Evolutionary conservation across 495 filamentous ascomycete genomes (phyloP).

Genomic region (Cercophora samala): DNA sequence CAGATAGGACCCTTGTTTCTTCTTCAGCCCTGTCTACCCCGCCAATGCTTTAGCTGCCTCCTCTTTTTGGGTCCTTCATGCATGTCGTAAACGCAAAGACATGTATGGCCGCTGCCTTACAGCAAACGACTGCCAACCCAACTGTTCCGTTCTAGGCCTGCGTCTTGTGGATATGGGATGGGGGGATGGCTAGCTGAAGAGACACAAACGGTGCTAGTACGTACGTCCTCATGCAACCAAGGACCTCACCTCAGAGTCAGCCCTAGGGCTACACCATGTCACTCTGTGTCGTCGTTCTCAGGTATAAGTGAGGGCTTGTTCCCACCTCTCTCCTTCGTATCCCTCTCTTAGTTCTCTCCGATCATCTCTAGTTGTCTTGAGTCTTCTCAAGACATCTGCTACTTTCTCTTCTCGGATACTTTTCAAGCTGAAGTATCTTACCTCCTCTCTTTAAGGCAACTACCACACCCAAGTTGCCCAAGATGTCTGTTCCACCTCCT

Average conservation of each 20-base stretch:
- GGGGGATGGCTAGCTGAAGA: neutral
- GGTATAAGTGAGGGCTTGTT: conserved; percentile 4
- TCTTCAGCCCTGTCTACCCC: neutral
- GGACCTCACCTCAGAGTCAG: neutral
- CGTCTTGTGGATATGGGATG: neutral
- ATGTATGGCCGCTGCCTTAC: too few species aligned
- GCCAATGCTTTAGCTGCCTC: too few species aligned
- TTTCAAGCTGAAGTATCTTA: neutral
- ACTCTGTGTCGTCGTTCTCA: conserved; percentile 9
- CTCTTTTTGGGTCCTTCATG: too few species aligned
- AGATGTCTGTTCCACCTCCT: conserved; percentile 61
- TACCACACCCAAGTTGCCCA: conserved; percentile 43
- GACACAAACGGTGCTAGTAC: neutral
- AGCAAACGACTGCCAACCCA: neutral
- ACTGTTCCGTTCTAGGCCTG: neutral
- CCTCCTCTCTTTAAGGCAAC: neutral
- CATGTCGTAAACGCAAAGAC: too few species aligned
- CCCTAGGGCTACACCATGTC: neutral
- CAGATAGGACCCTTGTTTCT: neutral
- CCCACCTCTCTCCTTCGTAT: conserved; percentile 33
- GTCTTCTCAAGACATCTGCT: conserved; percentile 22
- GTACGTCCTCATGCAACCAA: neutral
- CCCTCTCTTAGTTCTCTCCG: conserved; percentile 49
- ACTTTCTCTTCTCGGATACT: conserved; percentile 19
- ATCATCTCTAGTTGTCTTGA: conserved; percentile 34